These are phyloP conservation scores for Vaccinium myrtillus DNA, from an alignment of 148 eudicot genomes.

Conservation along the genomic window DNA sequence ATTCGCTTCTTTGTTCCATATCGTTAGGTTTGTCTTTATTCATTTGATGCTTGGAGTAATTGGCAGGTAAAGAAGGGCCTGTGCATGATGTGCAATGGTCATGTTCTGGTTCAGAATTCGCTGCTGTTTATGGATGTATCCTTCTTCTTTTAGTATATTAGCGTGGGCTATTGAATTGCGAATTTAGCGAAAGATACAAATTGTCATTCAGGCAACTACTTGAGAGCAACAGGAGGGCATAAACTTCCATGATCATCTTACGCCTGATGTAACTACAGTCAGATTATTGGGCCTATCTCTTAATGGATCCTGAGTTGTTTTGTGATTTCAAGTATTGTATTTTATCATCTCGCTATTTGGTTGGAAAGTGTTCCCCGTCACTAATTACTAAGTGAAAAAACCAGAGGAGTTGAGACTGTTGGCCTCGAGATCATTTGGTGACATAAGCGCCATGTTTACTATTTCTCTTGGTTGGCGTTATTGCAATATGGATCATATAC, in stretches of 20 bases:
- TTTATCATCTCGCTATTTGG: background rate
- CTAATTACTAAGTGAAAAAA: background rate
- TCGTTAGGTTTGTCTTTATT: slow-evolving; percentile 9
- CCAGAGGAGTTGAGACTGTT: background rate
- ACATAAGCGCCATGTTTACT: background rate
- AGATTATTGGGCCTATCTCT: background rate
- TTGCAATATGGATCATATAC: background rate
- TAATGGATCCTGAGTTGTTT: background rate
- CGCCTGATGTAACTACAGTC: background rate
- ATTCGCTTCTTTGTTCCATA: background rate
- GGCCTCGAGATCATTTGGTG: background rate
- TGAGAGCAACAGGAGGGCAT: background rate
- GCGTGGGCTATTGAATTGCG: background rate
- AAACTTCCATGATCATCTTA: background rate
- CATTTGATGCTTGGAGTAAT: slow-evolving; percentile 21
- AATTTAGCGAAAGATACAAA: slow-evolving; percentile 2
- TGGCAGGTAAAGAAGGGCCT: slow-evolving; percentile 93
- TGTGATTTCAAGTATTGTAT: background rate
- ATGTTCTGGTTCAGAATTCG: slow-evolving; percentile 79
- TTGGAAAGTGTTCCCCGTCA: background rate
- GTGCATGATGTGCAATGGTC: slow-evolving; percentile 99
- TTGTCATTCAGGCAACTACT: background rate
- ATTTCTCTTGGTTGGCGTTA: background rate
- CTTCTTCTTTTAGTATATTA: slow-evolving; percentile 29
- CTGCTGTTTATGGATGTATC: slow-evolving; percentile 99